A percentile compares a stretch with the other conserved stretches of the same genome.
phyloP scores from a whole-genome alignment of 306 rosid species.

The Vigna reflexopilosa region DNA sequence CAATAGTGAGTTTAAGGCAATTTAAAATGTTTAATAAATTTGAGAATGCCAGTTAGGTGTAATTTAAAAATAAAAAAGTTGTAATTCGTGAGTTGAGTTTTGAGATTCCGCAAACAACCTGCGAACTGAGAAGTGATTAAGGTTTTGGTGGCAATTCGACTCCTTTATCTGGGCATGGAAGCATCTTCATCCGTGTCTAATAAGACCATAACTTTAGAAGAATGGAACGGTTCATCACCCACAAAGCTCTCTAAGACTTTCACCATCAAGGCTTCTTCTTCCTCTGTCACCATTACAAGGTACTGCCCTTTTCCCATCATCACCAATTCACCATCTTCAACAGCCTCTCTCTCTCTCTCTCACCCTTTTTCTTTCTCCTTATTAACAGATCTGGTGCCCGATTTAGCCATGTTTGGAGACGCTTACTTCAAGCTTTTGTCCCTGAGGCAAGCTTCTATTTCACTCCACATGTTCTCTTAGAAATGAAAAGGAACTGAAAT shows the following conservation, averaged over 20 bases:
- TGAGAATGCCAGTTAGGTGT: no score
- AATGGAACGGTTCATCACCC: constrained; percentile 87
- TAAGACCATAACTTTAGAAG: constrained; percentile 62
- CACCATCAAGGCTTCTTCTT: constrained; percentile 72
- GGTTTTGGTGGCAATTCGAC: background rate
- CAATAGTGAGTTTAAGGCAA: no score
- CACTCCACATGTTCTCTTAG: constrained; percentile 5
- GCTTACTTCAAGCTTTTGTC: constrained; percentile 86
- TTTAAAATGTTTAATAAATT: no score
- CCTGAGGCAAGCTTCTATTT: constrained; percentile 76
- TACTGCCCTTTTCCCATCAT: constrained; percentile 29
- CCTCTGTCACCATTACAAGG: constrained; percentile 67
- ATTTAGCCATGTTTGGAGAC: constrained; percentile 71
- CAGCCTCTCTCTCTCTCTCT: background rate
- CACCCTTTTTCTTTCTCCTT: background rate
- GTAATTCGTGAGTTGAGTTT: background rate
- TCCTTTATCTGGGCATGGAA: constrained; percentile 49
- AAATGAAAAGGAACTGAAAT: background rate
- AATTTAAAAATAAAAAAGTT: background rate
- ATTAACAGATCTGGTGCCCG: constrained; percentile 70
- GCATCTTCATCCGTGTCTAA: constrained; percentile 37
- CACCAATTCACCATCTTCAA: constrained; percentile 15
- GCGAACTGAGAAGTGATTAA: constrained; percentile 7
- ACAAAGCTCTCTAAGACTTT: constrained; percentile 83
- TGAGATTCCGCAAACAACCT: constrained; percentile 3